Conservation (phyloP, 2,329 filamentous ascomycete genomes). For the Paecilomyces dactylethromorphus region DNA sequence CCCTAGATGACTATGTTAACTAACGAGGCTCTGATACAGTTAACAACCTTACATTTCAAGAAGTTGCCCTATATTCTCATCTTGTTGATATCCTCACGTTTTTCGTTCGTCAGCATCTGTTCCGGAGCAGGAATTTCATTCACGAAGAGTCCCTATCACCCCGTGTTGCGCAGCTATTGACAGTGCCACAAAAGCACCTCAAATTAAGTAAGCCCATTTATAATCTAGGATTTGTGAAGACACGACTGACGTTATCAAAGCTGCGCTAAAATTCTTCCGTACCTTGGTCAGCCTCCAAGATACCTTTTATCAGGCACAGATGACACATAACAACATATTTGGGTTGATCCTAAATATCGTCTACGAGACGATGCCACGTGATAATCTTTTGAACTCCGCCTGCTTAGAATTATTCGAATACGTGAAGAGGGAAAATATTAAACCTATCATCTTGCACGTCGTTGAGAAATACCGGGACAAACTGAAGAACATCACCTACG, state of each 20-base stretch:
- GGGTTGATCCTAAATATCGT: slow-evolving; percentile 81
- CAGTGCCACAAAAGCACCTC: slow-evolving; percentile 81
- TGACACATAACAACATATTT: slow-evolving; percentile 74
- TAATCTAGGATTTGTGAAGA: background rate
- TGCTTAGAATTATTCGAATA: slow-evolving; percentile 92
- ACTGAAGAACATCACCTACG: slow-evolving; percentile 67
- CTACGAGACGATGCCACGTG: slow-evolving; percentile 76
- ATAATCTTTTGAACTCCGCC: slow-evolving; percentile 89
- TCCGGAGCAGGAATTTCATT: slow-evolving; percentile 83
- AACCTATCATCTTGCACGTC: slow-evolving; percentile 73
- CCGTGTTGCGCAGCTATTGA: slow-evolving; percentile 74
- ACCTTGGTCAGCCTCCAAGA: slow-evolving; percentile 79
- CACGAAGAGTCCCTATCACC: slow-evolving; percentile 70
- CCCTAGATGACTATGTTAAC: background rate
- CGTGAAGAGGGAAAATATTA: slow-evolving; percentile 74
- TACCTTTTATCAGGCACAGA: slow-evolving; percentile 81
- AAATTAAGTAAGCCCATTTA: slow-evolving; percentile 64
- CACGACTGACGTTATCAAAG: slow-evolving; percentile 35
- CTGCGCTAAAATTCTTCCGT: slow-evolving; percentile 89
- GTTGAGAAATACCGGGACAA: slow-evolving; percentile 78
- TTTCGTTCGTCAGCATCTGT: slow-evolving; percentile 82
- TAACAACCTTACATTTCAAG: slow-evolving; percentile 68
- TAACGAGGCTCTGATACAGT: slow-evolving; percentile 36
- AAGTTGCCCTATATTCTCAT: slow-evolving; percentile 86
- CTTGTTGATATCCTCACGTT: slow-evolving; percentile 90